phyloP scores from a whole-genome alignment of 2,329 filamentous ascomycete genomes.

The Arachnomyces sp. region DNA sequence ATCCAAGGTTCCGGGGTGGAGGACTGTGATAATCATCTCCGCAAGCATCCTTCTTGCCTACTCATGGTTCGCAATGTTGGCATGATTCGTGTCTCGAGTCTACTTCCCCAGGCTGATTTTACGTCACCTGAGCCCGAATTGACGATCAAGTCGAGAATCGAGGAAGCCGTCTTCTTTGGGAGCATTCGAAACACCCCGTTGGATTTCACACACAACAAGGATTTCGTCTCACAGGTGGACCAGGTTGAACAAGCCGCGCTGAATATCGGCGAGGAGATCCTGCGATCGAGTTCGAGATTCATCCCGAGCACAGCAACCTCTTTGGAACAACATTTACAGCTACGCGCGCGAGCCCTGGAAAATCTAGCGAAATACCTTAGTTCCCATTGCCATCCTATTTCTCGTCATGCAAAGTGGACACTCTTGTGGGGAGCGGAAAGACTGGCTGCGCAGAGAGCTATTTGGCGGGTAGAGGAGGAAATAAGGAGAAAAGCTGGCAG shows the following conservation, averaged over 20 bases:
- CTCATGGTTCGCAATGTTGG: slow-evolving; percentile 52
- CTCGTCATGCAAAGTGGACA: slow-evolving; percentile 63
- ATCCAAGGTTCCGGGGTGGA: slow-evolving; percentile 46
- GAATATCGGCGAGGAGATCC: slow-evolving; percentile 69
- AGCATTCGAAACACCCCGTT: slow-evolving; percentile 74
- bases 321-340: slow-evolving; percentile 69
- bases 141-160: slow-evolving; percentile 79
- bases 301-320: slow-evolving; percentile 66
- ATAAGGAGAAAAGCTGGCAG: slow-evolving; percentile 51
- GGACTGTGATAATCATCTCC: slow-evolving; percentile 27
- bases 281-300: slow-evolving; percentile 66
- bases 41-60: slow-evolving; percentile 34
- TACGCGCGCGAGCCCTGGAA: slow-evolving; percentile 63
- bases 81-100: slow-evolving; percentile 45
- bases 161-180: slow-evolving; percentile 92
- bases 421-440: slow-evolving; percentile 88
- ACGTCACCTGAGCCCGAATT: slow-evolving; percentile 37
- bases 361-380: slow-evolving; percentile 66
- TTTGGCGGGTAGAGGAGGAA: slow-evolving; percentile 75
- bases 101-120: slow-evolving; percentile 14
- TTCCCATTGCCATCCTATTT: slow-evolving; percentile 54
- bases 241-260: slow-evolving; percentile 72
- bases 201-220: slow-evolving; percentile 64
- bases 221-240: slow-evolving; percentile 56
- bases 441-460: slow-evolving; percentile 64